Evolutionary conservation across 306 rosid genomes (phyloP).

Genomic region (Acacia confusa): DNA sequence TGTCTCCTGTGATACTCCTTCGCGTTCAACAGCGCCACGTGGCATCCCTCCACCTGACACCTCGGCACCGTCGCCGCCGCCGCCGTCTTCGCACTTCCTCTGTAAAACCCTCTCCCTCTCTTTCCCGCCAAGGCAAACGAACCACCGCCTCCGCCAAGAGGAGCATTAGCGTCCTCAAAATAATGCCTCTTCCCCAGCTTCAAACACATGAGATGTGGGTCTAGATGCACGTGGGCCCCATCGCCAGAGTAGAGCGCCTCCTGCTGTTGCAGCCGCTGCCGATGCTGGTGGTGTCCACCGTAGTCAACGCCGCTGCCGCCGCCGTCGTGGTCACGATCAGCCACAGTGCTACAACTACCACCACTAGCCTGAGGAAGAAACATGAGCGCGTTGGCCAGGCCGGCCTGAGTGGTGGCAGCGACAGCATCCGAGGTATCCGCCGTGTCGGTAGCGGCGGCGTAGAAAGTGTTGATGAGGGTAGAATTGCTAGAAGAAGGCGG

Average conservation of each 20-base stretch:
- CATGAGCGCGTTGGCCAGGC: conserved; percentile 34
- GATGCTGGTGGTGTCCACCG: background rate
- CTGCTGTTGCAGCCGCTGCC: background rate
- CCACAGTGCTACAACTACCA: too few relatives aligned
- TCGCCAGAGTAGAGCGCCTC: conserved; percentile 35
- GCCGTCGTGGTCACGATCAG: background rate
- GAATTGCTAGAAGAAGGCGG: conserved; percentile 34
- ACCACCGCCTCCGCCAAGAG: background rate
- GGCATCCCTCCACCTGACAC: conserved; percentile 97
- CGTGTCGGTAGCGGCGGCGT: background rate
- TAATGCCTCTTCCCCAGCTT: conserved; percentile 93
- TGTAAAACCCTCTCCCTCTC: conserved; percentile 42
- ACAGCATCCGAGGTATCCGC: conserved; percentile 8
- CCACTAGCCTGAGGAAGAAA: conserved; percentile 21
- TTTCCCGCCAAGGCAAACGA: conserved; percentile 37
- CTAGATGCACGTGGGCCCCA: conserved; percentile 55
- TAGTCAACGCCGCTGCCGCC: background rate
- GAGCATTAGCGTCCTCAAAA: conserved; percentile 61
- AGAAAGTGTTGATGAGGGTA: conserved; percentile 19
- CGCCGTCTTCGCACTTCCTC: background rate
- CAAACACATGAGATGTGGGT: conserved; percentile 80
- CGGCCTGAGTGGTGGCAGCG: background rate
- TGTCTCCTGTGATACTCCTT: conserved; percentile 97
- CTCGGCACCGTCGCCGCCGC: conserved; percentile 47
- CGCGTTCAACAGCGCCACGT: conserved; percentile 68